These are phyloP conservation scores for Pseudozyma pruni DNA, from an alignment of 1,284 basidiomycete species.

Conservation along the genomic window DNA sequence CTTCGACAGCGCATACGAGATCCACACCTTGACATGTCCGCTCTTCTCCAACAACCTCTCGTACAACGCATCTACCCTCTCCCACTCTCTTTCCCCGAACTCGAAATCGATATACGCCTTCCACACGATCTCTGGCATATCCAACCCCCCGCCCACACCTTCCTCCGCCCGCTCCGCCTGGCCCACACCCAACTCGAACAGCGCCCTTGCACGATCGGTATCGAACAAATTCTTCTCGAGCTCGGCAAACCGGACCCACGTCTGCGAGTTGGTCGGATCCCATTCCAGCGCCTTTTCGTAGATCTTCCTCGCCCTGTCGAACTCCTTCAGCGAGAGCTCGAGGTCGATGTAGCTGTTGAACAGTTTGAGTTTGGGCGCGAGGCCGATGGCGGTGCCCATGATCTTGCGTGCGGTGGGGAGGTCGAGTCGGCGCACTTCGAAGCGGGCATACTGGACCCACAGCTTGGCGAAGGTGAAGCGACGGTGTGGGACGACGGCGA, in stretches of 20 bases:
- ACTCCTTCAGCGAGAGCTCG: slow-evolving; percentile 74
- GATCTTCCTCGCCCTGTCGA: slow-evolving; percentile 88
- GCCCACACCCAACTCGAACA: slow-evolving; percentile 93
- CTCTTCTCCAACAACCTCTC: slow-evolving; percentile 87
- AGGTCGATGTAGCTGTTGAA: slow-evolving; percentile 64
- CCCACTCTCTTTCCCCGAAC: slow-evolving; percentile 91
- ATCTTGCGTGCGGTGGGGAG: slow-evolving; percentile 87
- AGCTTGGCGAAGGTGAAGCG: slow-evolving; percentile 94
- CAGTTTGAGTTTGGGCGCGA: slow-evolving; percentile 87
- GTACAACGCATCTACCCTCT: slow-evolving; percentile 84
- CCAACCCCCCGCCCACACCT: slow-evolving; percentile 73
- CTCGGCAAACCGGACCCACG: slow-evolving; percentile 96
- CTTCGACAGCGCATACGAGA: slow-evolving; percentile 69
- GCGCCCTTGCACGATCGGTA: slow-evolving; percentile 87
- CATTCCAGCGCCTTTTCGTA: slow-evolving; percentile 86
- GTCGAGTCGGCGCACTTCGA: slow-evolving; percentile 87
- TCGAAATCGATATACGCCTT: slow-evolving; percentile 95
- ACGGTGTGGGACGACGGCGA: slow-evolving; percentile 91
- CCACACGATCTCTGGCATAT: slow-evolving; percentile 92
- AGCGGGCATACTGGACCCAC: slow-evolving; percentile 82
- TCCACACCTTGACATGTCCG: slow-evolving; percentile 83
- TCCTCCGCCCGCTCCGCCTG: slow-evolving; percentile 70
- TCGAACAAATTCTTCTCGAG: slow-evolving; percentile 93
- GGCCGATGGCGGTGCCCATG: slow-evolving; percentile 88
- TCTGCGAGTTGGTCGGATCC: slow-evolving; percentile 62